Percentiles rank a stretch among this genome's conserved stretches.
These are phyloP conservation scores for Pyrenula massariospora DNA, from an alignment of 495 filamentous ascomycete genomes.

Conservation along the genomic window DNA sequence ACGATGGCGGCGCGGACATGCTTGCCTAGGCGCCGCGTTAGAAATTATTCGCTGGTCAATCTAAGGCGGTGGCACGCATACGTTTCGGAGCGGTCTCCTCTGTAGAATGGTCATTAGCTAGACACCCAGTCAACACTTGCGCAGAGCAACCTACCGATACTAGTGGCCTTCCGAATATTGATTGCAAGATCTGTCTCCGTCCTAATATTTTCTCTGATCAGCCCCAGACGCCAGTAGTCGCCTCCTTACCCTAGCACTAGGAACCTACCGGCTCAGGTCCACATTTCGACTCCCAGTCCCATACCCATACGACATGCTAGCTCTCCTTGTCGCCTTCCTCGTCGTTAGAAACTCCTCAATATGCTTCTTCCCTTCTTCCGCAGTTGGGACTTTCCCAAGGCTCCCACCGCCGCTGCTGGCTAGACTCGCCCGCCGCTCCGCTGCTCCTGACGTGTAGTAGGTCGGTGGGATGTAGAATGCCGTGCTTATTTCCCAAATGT, in stretches of 20 bases:
- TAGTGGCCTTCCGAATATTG: constrained; percentile 96
- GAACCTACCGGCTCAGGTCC: not conserved
- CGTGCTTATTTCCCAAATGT: not conserved
- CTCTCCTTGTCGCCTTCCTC: not conserved
- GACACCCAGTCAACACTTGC: constrained; percentile 6
- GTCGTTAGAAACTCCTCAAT: not conserved
- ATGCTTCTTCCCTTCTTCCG: not conserved
- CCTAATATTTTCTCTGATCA: constrained; percentile 28
- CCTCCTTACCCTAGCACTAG: not conserved
- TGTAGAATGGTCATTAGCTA: constrained; percentile 15
- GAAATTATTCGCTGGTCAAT: constrained; percentile 2
- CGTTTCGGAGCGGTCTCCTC: constrained; percentile 95
- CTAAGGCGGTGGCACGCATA: constrained; percentile 17
- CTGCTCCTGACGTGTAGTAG: not conserved
- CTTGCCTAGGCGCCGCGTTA: constrained; percentile 46
- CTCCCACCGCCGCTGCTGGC: not conserved
- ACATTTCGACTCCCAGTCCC: not conserved
- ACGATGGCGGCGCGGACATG: constrained; percentile 98
- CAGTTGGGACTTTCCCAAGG: not conserved
- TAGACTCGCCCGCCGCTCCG: not conserved
- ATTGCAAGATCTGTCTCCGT: constrained; percentile 88
- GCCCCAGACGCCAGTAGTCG: not conserved
- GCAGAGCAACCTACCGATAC: constrained; percentile 44
- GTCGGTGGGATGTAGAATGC: not conserved
- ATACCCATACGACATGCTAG: not conserved